Evolutionary conservation across 345 rosid species (phyloP), one percentile per base, ranked within the genome.

Genomic region (Cardamine chenopodiifolia): DNA sequence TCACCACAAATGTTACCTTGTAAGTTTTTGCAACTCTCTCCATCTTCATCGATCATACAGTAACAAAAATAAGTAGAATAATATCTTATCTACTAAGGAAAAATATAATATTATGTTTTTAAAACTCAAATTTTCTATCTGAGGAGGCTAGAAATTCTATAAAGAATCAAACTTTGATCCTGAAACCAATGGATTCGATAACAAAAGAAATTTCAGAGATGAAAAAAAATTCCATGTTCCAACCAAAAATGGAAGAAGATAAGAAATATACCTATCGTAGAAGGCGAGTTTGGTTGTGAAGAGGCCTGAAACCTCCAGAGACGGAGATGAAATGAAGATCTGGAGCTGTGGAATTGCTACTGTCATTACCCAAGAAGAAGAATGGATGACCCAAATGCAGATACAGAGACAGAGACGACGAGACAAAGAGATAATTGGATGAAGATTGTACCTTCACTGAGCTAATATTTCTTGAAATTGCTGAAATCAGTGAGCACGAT

Each of bases 261-360:
- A 0, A 4, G 26, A 65, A 78, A 78, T 73, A 66, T 25, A 90
- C 98, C 90, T 79, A 77, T 74, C 79, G 89, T 75, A 92, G 90
- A 73, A 92, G 87, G 66, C 28, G 86, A 63, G 70, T 78, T 75
- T 88, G 96, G 0, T 57, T 75, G 39, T 74, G 53, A 48, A 75
- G 59, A 25, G 84, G 54, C 60, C 92, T 82, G 71, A 61, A 82
- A 54, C 94, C 92, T 13, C 96, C 88, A 28, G 85, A 25, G 42
- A 90, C 95, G 48, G 88, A 87, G 42, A 92, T 74, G 63, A 92
- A 90, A 72, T 82, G 81, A 66, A 84, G 75, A 54, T 86, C 82
- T 66, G 63, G 50, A 71, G 42, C 73, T 70, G 76, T 66, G 59
- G 78, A 28, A 29, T 47, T 72, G 76, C 74, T 73, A 48, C 44